Conservation (phyloP, 2,329 filamentous ascomycete genomes). For the Ophiocordyceps sinensis region DNA sequence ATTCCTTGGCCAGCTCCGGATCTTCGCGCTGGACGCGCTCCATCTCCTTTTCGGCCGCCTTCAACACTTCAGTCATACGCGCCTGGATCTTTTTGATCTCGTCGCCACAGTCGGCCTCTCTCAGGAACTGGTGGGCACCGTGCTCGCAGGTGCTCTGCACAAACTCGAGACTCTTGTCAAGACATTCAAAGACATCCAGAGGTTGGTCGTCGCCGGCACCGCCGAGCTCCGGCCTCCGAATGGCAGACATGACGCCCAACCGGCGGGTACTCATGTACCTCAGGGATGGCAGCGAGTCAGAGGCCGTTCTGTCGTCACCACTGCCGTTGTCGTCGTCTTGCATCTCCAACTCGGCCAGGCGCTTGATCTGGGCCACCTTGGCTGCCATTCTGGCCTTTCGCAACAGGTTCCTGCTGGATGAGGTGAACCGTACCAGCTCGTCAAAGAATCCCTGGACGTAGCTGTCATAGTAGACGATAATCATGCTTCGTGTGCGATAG, state of each 20-base stretch:
- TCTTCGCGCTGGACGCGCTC: slow-evolving; percentile 40
- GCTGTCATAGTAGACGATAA: slow-evolving; percentile 86
- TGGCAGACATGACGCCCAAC: slow-evolving; percentile 13
- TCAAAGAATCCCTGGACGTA: slow-evolving; percentile 76
- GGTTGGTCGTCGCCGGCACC: slow-evolving; percentile 8
- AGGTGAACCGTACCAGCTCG: slow-evolving; percentile 67
- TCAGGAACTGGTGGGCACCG: slow-evolving; percentile 78
- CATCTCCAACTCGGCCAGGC: slow-evolving; percentile 43
- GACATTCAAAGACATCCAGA: slow-evolving; percentile 49
- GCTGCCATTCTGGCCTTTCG: slow-evolving; percentile 79
- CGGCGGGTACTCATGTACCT: slow-evolving; percentile 24
- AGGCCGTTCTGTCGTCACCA: slow-evolving; percentile 17
- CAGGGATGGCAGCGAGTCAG: slow-evolving; percentile 21
- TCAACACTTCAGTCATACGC: slow-evolving; percentile 48
- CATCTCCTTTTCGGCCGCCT: slow-evolving; percentile 44
- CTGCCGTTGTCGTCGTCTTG: slow-evolving; percentile 31
- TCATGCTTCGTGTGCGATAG: slow-evolving; percentile 58
- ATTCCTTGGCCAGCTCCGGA: slow-evolving; percentile 25
- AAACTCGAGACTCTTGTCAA: slow-evolving; percentile 66
- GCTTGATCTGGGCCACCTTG: slow-evolving; percentile 52
- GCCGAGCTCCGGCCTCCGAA: slow-evolving; percentile 12
- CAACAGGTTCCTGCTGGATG: slow-evolving; percentile 66
- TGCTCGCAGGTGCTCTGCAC: slow-evolving; percentile 73
- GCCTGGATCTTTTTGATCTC: slow-evolving; percentile 58
- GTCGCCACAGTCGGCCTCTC: slow-evolving; percentile 69